Base-by-base conservation (phyloP, 2,329 filamentous ascomycete genomes). In the Juglanconis juglandina region DNA sequence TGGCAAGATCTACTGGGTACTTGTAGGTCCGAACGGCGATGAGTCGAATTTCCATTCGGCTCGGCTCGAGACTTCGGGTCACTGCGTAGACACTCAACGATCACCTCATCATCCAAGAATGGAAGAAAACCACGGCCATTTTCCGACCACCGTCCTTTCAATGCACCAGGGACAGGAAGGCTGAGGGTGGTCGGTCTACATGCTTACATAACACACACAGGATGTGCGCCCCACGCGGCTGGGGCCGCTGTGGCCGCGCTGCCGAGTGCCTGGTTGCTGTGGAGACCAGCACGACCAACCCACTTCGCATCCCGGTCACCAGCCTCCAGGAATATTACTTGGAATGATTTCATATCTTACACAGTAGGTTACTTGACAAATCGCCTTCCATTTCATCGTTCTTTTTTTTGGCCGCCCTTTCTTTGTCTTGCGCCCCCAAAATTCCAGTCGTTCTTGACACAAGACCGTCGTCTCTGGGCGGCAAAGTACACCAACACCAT, bases 401-500 rank as follows among this genome's bases (percentile, higher is more conserved):
- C n/a, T 11, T 37, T 33, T 7, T 14, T 1, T 51, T 30, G 2
- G 24, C 24, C 24, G 24, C 24, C 2, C 33, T 8, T 51, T 7
- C 11, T 47, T 47, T 14, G 24, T 44, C 8, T 39, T n/a, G 24
- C 14, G 35, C 17, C 37, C 7, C 33, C 24, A 24, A 35, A 24
- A 37, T 51, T 39, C 49, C 41, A 41, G 48, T 53, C 48, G 34
- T 17, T 34, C 6, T 17, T 11, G 6, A 4, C 24, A 17, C 7
- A 8, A n/a, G 8, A 8, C 11, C 24, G 39, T 41, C 24, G 39
- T 41, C 51, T 49, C 32, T n/a, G 17, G 24, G 9, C 52, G 34
- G 35, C 33, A 50, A n/a, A 13, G 24, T 7, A 47, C 41, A 33
- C 30, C 46, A 54, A 47, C 42, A 67, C 30, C 30, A 75, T 75